Percentiles rank a stretch among this genome's conserved stretches.
Evolutionary conservation across 352 stramenopile genomes (phyloP).

Genomic region (Thalassiosira livingstoniorum): DNA sequence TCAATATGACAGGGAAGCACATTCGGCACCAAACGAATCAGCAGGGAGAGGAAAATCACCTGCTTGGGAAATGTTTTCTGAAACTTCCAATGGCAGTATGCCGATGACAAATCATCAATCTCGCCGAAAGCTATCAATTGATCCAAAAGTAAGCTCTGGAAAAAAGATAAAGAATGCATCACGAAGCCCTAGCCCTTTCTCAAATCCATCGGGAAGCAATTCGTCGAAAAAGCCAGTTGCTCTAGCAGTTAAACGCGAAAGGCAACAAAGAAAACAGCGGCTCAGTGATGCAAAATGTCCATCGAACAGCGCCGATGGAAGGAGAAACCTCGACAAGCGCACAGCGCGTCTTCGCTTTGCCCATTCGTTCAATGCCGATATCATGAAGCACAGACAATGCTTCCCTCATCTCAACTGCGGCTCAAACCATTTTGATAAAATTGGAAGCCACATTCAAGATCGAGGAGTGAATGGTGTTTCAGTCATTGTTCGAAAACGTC

Average conservation of each 20-base stretch:
- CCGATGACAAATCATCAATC: not conserved
- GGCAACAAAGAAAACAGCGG: constrained; percentile 46
- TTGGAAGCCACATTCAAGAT: constrained; percentile 48
- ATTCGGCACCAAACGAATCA: constrained; percentile 19
- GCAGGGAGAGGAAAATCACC: not conserved
- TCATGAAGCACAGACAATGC: constrained; percentile 50
- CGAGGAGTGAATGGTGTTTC: constrained; percentile 80
- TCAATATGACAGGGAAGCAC: not conserved
- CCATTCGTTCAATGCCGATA: constrained; percentile 64
- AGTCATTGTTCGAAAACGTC: constrained; percentile 90
- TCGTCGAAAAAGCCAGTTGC: constrained; percentile 21
- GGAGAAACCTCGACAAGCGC: constrained; percentile 73
- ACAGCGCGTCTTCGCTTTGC: constrained; percentile 67
- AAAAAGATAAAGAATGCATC: not conserved
- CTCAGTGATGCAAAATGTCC: constrained; percentile 25
- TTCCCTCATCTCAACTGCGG: constrained; percentile 57
- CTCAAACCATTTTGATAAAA: constrained; percentile 58
- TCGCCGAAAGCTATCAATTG: not conserved
- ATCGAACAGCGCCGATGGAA: constrained; percentile 29
- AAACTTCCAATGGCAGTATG: not conserved
- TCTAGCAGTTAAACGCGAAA: constrained; percentile 52
- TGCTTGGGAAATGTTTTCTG: constrained; percentile 31
- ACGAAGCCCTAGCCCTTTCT: not conserved
- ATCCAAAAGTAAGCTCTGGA: constrained; percentile 1
- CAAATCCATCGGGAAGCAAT: not conserved